Evolutionary conservation across 805 yeast species (phyloP), one percentile per base, ranked within the genome.

Genomic region (Candida ortonii): DNA sequence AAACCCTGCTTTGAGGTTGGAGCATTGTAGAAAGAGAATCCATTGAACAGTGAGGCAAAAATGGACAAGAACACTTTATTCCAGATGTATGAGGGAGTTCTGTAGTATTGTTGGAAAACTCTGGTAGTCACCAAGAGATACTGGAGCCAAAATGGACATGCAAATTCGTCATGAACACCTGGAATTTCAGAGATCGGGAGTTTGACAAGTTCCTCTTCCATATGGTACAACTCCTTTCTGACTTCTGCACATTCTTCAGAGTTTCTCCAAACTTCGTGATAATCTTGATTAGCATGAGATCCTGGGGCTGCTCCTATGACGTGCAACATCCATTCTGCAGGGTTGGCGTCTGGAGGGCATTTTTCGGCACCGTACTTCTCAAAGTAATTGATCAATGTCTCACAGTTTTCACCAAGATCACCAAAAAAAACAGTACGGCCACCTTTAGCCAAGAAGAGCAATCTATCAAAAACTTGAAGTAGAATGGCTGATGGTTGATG

Each of bases 281-380:
- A 83, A 57, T 83, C 84, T 59, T 78, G 84, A 30, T 68, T 67
- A 13, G 87, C 84, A 47, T 76, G 80, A 22, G 85, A 75, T 34
- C 87, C 88, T 6, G 88, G 88, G 22, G 88, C 87, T 34, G 88
- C 88, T 51, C 89, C 88, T 50, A 81, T 82, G 44, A 80, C 84
- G 43, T 83, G 83, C 61, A 87, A 67, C 95, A 87, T 87, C 93
- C 94, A 87, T 64, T 86, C 95, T 10, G 89, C 90, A 20, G 90
- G 93, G 46, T 84, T 84, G 5, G 85, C 87, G 25, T 68, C 67
- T 6, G 67, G 62, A 14, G 89, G 88, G 63, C 89, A 83, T 36
- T 65, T 64, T 16, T 68, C 71, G 25, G 88, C 76, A 34, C 87
- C 88, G 44, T 80, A 59, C 4, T 57, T 54, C 56, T 82, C 87